A percentile compares a stretch with the other conserved stretches of the same genome.
Conservation (phyloP, 2,329 filamentous ascomycete genomes). For the Sporothrix humicola region DNA sequence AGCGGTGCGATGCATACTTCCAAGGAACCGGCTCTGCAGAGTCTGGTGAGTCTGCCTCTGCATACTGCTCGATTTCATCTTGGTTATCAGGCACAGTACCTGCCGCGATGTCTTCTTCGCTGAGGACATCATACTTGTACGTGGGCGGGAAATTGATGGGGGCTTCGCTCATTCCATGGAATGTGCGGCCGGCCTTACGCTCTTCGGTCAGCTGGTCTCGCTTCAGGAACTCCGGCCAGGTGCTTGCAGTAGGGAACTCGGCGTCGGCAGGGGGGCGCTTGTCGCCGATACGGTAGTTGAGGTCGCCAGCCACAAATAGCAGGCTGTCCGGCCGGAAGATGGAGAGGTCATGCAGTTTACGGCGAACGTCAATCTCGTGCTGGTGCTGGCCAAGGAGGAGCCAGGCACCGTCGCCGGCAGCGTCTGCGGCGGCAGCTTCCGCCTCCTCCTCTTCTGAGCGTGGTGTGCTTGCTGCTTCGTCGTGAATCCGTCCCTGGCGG, state of each 20-base stretch:
- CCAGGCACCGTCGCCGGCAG: conserved; percentile 46
- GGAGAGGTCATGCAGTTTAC: conserved; percentile 59
- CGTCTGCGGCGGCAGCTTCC: conserved; percentile 41
- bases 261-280: conserved; percentile 66
- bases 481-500: conserved; percentile 33
- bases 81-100: conserved; percentile 43
- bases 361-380: conserved; percentile 38
- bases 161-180: conserved; percentile 80
- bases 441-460: conserved; percentile 45
- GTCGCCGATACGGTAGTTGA: conserved; percentile 89
- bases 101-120: conserved; percentile 39
- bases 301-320: conserved; percentile 86
- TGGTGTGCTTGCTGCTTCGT: conserved; percentile 38
- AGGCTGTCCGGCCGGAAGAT: conserved; percentile 78
- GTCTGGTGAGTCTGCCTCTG: background rate
- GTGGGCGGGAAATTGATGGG: conserved; percentile 83
- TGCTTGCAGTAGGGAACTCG: conserved; percentile 65
- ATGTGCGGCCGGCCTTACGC: conserved; percentile 67
- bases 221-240: conserved; percentile 71
- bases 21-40: conserved; percentile 56
- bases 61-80: conserved; percentile 39
- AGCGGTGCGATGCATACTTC: conserved; percentile 80
- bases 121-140: conserved; percentile 77
- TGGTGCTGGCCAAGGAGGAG: conserved; percentile 37
- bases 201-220: conserved; percentile 82